A percentile compares a stretch with the other conserved stretches of the same genome.
Conservation (phyloP, 78 protist genomes). For the Polysphondylium violaceum region DNA sequence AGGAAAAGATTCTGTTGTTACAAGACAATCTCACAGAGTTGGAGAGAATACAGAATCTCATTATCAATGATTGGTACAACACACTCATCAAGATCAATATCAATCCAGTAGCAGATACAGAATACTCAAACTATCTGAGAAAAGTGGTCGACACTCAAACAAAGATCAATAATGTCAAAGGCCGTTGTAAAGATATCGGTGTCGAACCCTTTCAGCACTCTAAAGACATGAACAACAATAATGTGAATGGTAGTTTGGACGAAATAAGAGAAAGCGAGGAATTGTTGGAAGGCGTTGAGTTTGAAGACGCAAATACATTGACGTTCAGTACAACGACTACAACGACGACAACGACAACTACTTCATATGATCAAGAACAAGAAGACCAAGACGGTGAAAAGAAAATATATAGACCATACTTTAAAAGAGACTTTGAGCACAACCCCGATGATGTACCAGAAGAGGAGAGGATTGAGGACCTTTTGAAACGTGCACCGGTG, state of each 20-base stretch:
- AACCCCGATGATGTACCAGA: conserved; percentile 40
- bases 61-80: conserved; percentile 60
- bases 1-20: neutral
- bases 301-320: conserved; percentile 22
- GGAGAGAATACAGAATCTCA: conserved; percentile 21
- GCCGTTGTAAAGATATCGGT: conserved; percentile 38
- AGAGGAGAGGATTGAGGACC: conserved; percentile 53
- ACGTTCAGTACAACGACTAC: conserved; percentile 29
- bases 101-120: neutral
- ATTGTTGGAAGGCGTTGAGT: conserved; percentile 41
- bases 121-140: conserved; percentile 34
- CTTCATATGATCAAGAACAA: neutral
- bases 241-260: neutral
- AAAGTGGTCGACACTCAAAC: conserved; percentile 39
- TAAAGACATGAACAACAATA: neutral
- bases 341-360: neutral
- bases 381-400: neutral
- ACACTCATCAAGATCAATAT: conserved; percentile 49
- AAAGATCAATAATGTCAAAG: conserved; percentile 29
- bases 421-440: conserved; percentile 27
- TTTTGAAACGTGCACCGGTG: conserved; percentile 49
- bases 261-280: neutral
- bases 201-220: conserved; percentile 3
- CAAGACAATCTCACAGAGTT: conserved; percentile 21
- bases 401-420: conserved; percentile 29